These are phyloP conservation scores for Glycine latifolia DNA, from an alignment of 306 rosid genomes.

Conservation along the genomic window DNA sequence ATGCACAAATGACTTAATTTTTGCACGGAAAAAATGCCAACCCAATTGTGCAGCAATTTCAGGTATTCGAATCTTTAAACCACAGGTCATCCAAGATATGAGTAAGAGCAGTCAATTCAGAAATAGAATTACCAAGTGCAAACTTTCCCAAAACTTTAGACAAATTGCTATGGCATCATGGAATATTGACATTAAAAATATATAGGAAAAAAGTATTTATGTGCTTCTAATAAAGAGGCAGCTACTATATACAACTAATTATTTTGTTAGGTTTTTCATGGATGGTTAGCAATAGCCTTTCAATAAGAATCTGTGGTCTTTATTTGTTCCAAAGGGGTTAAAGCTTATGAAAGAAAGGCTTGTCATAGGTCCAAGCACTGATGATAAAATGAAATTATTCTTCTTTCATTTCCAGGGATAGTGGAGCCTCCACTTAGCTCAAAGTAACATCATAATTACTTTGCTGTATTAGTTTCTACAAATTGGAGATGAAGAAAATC, in stretches of 20 bases:
- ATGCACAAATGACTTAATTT: too few species aligned
- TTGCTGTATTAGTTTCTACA: too few species aligned
- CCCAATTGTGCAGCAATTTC: constrained; percentile 1
- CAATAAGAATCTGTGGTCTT: constrained; percentile 1
- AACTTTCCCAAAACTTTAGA: not conserved
- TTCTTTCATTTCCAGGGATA: constrained; percentile 48
- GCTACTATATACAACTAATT: not conserved
- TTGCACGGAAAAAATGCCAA: too few species aligned
- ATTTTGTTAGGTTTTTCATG: constrained; percentile 10
- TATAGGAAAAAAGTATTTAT: not conserved
- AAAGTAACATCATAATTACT: constrained; percentile 50
- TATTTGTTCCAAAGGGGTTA: constrained; percentile 11
- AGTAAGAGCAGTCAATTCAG: constrained; percentile 2
- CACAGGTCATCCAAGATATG: not conserved
- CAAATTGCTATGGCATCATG: too few species aligned
- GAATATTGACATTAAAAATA: too few species aligned
- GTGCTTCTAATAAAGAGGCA: constrained; percentile 7
- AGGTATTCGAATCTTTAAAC: constrained; percentile 20
- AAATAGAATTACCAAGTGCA: not conserved
- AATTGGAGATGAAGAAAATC: too few species aligned
- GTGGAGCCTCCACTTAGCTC: constrained; percentile 54
- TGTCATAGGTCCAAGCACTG: constrained; percentile 41
- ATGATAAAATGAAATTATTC: constrained; percentile 51
- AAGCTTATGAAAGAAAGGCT: constrained; percentile 25
- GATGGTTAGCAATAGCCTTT: constrained; percentile 28